phyloP scores from a whole-genome alignment of 1,139 yeast species.

The Taphrina wiesneri region DNA sequence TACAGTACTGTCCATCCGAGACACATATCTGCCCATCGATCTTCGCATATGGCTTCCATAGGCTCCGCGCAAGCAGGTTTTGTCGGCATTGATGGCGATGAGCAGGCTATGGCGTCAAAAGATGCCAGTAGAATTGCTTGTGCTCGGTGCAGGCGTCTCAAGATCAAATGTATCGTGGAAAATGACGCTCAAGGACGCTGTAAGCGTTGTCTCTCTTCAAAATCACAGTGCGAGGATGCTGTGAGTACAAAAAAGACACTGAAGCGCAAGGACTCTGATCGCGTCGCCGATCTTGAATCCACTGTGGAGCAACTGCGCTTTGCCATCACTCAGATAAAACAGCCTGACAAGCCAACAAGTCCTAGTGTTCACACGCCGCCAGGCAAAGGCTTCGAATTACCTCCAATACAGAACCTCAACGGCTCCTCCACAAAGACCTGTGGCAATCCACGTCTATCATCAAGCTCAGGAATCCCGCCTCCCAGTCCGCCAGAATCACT shows the following conservation, averaged over 20 bases:
- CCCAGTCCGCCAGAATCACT: not conserved
- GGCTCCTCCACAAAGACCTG: not conserved
- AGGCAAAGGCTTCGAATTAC: not conserved
- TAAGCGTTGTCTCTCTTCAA: conserved; percentile 5
- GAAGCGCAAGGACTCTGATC: conserved; percentile 1
- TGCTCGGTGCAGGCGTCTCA: conserved; percentile 11
- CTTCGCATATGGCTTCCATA: not conserved
- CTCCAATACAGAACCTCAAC: not conserved
- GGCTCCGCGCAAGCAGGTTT: not conserved
- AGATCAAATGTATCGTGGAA: conserved; percentile 2
- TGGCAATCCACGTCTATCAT: not conserved
- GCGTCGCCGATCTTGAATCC: conserved; percentile 8
- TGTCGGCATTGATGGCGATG: not conserved
- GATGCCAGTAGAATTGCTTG: conserved; percentile 4
- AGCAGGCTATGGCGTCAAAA: not conserved
- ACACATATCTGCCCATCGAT: not conserved
- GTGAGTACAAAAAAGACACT: not conserved
- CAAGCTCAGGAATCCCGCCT: not conserved
- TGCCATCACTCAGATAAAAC: conserved; percentile 7
- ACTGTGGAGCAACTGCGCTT: conserved; percentile 2
- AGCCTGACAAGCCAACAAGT: not conserved
- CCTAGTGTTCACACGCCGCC: not conserved
- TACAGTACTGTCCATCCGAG: no score
- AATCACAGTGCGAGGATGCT: conserved; percentile 2
- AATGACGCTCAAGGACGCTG: not conserved